These are phyloP conservation scores for Eucalyptus sp. DNA, from an alignment of 345 rosid species.

Conservation along the genomic window DNA sequence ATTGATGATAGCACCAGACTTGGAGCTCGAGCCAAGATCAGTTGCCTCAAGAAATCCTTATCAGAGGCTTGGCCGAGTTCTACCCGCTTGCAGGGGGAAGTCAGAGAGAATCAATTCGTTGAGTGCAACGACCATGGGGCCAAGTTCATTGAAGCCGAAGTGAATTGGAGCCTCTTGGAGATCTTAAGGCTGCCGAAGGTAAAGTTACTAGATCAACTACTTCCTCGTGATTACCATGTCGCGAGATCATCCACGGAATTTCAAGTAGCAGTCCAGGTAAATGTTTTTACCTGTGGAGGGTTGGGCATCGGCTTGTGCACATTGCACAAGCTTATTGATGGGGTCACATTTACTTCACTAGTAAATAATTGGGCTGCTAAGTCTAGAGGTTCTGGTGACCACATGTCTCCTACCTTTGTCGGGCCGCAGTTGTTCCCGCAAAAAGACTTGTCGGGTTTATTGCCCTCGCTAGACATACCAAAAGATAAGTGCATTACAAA, in stretches of 20 bases:
- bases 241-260: not conserved
- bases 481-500: not conserved
- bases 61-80: not conserved
- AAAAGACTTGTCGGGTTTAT: not conserved
- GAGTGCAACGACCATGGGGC: constrained; percentile 15
- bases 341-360: not conserved
- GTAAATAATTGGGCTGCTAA: constrained; percentile 5
- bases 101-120: not conserved
- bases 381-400: not conserved
- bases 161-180: not conserved
- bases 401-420: not conserved
- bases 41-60: constrained; percentile 4
- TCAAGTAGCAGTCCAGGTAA: constrained; percentile 6
- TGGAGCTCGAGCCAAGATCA: not conserved
- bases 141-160: not conserved
- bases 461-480: not conserved
- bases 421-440: constrained; percentile 9
- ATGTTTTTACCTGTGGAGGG: constrained; percentile 15
- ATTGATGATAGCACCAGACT: not conserved
- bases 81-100: constrained; percentile 8
- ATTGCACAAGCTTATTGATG: constrained; percentile 13
- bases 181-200: not conserved
- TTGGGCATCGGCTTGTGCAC: constrained; percentile 4
- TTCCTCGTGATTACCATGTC: not conserved
- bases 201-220: not conserved